Evolutionary conservation across 2,329 filamentous ascomycete genomes (phyloP).

Genomic region (Cytospora paraplurivora): DNA sequence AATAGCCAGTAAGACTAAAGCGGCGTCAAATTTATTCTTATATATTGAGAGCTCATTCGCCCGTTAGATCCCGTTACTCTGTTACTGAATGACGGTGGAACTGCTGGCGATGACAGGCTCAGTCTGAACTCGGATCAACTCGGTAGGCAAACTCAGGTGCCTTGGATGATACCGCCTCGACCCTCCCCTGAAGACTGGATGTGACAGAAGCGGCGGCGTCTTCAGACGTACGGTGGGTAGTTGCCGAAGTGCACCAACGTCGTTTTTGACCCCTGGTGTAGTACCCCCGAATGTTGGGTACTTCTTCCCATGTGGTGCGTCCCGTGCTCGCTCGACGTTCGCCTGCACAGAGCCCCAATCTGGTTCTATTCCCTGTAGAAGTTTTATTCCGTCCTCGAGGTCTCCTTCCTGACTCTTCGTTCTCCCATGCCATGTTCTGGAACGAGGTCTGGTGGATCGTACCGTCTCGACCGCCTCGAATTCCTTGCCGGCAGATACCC

Average conservation of each 20-base stretch:
- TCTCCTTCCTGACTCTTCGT: background rate
- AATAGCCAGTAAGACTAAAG: too few relatives aligned
- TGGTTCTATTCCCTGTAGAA: background rate
- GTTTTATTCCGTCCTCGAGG: background rate
- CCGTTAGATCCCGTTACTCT: background rate
- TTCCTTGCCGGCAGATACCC: conserved; percentile 26
- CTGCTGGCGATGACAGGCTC: background rate
- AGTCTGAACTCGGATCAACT: conserved; percentile 11
- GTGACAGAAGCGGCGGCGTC: conserved; percentile 25
- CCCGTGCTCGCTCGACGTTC: conserved; percentile 20
- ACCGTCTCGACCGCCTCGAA: background rate
- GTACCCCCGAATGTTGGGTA: background rate
- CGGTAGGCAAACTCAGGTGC: conserved; percentile 23
- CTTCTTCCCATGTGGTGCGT: conserved; percentile 17
- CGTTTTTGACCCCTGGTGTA: background rate
- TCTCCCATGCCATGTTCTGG: conserved; percentile 20
- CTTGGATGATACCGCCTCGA: background rate
- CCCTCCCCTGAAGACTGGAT: conserved; percentile 22
- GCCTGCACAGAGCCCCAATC: conserved; percentile 23
- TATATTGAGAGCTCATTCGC: background rate
- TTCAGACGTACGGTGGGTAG: conserved; percentile 20
- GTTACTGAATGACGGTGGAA: background rate
- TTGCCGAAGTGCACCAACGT: background rate
- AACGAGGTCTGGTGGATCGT: conserved; percentile 6
- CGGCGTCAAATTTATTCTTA: too few relatives aligned